A percentile compares a stretch with the other conserved stretches of the same genome.
Evolutionary conservation across 1,284 basidiomycete species (phyloP).

Genomic region (Ceratorhiza oryzae-sativae): DNA sequence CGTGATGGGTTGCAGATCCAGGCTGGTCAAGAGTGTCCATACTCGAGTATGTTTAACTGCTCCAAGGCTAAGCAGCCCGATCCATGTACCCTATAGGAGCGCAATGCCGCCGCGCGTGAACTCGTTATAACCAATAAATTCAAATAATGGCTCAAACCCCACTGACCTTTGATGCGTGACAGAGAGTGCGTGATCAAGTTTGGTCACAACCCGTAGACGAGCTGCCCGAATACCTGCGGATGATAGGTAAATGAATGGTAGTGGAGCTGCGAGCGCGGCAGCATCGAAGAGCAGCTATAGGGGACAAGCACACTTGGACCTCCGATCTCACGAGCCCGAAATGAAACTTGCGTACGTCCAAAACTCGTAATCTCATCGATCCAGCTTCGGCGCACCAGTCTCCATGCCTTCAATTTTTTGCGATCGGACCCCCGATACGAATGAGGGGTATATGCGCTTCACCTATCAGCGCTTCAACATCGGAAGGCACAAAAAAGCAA

Average conservation of each 20-base stretch:
- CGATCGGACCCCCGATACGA: conserved; percentile 16
- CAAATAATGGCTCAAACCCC: neutral
- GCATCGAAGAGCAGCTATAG: neutral
- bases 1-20: conserved; percentile 14
- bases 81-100: neutral
- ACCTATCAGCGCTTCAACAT: neutral
- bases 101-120: neutral
- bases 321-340: neutral
- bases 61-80: neutral
- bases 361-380: neutral
- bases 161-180: neutral
- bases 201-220: neutral
- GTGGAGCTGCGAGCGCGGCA: neutral
- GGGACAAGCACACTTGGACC: too few species aligned
- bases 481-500: neutral
- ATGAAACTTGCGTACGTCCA: neutral
- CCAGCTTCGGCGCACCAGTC: neutral
- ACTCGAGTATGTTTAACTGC: neutral
- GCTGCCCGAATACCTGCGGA: neutral
- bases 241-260: neutral
- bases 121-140: neutral
- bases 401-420: neutral
- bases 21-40: neutral
- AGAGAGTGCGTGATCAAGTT: neutral
- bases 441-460: neutral